phyloP scores from a whole-genome alignment of 2,329 filamentous ascomycete genomes.

The Aplosporella prunicola region DNA sequence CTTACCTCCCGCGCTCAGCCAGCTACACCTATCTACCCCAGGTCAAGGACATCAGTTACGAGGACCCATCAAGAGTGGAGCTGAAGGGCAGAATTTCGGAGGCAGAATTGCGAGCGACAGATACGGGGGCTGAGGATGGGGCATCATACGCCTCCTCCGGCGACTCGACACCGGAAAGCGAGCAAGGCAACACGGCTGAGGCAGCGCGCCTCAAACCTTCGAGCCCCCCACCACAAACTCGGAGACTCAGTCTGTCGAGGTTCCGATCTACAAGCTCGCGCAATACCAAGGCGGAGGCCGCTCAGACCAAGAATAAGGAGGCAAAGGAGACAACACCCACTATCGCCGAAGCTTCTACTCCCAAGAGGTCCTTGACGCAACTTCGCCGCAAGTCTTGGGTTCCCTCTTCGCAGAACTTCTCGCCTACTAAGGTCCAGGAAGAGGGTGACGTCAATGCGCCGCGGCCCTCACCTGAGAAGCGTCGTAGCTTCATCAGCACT shows the following conservation, averaged over 20 bases:
- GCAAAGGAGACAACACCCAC: slow-evolving; percentile 8
- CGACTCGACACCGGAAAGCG: slow-evolving; percentile 35
- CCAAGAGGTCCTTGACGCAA: slow-evolving; percentile 8
- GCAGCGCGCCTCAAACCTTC: not conserved
- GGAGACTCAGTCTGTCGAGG: slow-evolving; percentile 22
- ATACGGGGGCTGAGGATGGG: slow-evolving; percentile 21
- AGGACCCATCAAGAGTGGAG: slow-evolving; percentile 21
- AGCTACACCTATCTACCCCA: slow-evolving; percentile 33
- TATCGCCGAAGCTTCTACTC: slow-evolving; percentile 5
- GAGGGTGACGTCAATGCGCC: slow-evolving; percentile 7
- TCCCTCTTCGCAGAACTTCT: slow-evolving; percentile 17
- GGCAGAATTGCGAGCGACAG: slow-evolving; percentile 20
- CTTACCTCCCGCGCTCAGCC: slow-evolving; percentile 28
- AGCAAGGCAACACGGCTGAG: slow-evolving; percentile 22
- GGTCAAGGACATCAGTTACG: slow-evolving; percentile 25
- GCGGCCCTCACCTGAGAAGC: slow-evolving; percentile 7
- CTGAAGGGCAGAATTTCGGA: slow-evolving; percentile 23
- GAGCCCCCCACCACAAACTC: slow-evolving; percentile 8
- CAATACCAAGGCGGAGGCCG: slow-evolving; percentile 1
- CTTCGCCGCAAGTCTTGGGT: slow-evolving; percentile 12
- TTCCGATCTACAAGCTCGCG: slow-evolving; percentile 6
- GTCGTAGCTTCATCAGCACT: slow-evolving; percentile 8
- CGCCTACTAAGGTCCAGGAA: slow-evolving; percentile 15
- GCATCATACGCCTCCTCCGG: slow-evolving; percentile 32
- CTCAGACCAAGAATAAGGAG: slow-evolving; percentile 2